Base-by-base conservation (phyloP, 73 alveolate genomes). In the Paramecium sonneborni region DNA sequence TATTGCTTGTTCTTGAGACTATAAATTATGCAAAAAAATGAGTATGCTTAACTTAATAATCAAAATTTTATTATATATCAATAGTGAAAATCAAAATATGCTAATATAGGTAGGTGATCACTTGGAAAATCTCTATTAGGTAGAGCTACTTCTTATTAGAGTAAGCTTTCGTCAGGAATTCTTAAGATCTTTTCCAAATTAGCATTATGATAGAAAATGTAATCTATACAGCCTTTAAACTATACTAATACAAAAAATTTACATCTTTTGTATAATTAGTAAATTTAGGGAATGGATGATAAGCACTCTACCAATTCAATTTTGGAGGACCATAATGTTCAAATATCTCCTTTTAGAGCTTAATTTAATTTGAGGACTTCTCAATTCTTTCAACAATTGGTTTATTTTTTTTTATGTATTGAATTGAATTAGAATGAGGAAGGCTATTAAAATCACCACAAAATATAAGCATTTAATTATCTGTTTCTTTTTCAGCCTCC, bases 391-490 rank as follows among this genome's bases (percentile, higher is more conserved):
- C 84, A 62, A 62, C 52, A 11, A 30, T 30, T 6, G 84, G 84
- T 62, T 62, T 32, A 6, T 62, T 62, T 62, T 88, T 56, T 28
- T 37, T 23, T 5, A 88, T 26, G 35, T 88, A 88, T 21, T 68
- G 28, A 1, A 69, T 26, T 21, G 62, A 58, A 15, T 88, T 88
- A 26, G 91, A 43, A 28, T 48, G 44, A 15, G 94, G 94, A n/a
- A 88, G 70, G 70, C 85, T 69, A 57, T 88, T 88, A 23, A 88
- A 88, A 52, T 88, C 94, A 3, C 94, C 94, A 88, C 94, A 88
- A 30, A 88, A 69, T 24, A 88, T 12, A 9, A 43, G 38, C 15
- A 34, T 43, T 20, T 88, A 44, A 67, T 58, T 88, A 12, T 86
- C 52, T 23, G 85, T 24, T 67, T 20, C 76, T 58, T 35, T 72